Conservation (phyloP, 2,329 filamentous ascomycete species). For the Magnaporthiopsis incrustans region DNA sequence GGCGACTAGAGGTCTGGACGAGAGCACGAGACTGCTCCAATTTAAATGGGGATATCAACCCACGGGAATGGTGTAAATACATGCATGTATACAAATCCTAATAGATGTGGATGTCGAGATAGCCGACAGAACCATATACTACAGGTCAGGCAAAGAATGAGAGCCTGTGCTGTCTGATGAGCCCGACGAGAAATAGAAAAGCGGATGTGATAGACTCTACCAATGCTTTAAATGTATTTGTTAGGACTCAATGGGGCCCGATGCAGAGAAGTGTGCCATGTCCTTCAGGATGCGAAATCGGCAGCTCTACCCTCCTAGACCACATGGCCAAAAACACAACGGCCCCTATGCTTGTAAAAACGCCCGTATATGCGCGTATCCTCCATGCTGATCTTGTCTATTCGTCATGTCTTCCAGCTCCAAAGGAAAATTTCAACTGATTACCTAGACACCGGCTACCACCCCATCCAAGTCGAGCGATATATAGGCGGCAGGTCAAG, state of each 20-base stretch:
- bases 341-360: background rate
- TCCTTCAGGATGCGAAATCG: background rate
- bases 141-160: background rate
- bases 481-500: background rate
- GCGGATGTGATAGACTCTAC: background rate
- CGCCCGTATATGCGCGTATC: background rate
- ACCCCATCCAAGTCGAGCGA: conserved; percentile 6
- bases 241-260: background rate
- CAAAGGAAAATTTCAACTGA: background rate
- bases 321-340: background rate
- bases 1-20: too few relatives aligned
- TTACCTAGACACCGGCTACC: background rate
- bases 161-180: too few relatives aligned
- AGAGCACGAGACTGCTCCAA: too few relatives aligned
- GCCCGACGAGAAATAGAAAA: background rate
- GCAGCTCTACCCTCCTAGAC: background rate
- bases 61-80: too few relatives aligned
- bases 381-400: background rate
- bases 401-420: background rate
- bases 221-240: background rate
- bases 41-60: background rate
- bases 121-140: too few relatives aligned
- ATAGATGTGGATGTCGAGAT: too few relatives aligned
- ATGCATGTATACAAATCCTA: too few relatives aligned
- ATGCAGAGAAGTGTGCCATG: background rate